phyloP scores from a whole-genome alignment of 805 yeast genomes.

The Diddensiella santjacobensis region DNA sequence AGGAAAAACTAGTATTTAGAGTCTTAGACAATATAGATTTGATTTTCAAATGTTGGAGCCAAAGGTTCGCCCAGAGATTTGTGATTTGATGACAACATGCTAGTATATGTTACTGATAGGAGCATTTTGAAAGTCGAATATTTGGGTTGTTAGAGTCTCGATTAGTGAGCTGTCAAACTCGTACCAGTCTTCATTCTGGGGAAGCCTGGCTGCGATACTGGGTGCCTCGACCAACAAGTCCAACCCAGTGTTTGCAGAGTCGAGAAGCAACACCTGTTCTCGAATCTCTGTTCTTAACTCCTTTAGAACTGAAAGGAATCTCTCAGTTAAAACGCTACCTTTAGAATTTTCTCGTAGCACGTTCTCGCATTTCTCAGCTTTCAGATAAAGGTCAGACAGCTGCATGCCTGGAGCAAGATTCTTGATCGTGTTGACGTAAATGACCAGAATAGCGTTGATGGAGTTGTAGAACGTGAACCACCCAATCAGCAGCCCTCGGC shows the following conservation, averaged over 20 bases:
- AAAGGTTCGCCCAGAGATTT: no score
- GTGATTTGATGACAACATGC: no score
- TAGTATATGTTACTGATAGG: neutral
- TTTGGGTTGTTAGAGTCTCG: slow-evolving; percentile 9
- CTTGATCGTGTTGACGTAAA: slow-evolving; percentile 8
- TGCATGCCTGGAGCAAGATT: slow-evolving; percentile 4
- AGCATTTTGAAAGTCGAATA: slow-evolving; percentile 6
- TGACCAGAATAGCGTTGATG: slow-evolving; percentile 10
- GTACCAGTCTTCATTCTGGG: slow-evolving; percentile 6
- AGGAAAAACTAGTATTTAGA: slow-evolving; percentile 1
- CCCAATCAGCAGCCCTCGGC: slow-evolving; percentile 9
- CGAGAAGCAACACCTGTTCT: slow-evolving; percentile 3
- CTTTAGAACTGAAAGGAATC: slow-evolving; percentile 6
- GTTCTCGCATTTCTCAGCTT: slow-evolving; percentile 6
- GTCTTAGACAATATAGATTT: no score
- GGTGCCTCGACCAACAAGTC: slow-evolving; percentile 5
- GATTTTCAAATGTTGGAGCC: no score
- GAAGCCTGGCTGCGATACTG: neutral
- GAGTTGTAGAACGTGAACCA: slow-evolving; percentile 11
- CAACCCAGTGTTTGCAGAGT: neutral
- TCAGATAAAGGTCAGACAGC: slow-evolving; percentile 2
- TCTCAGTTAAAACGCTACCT: slow-evolving; percentile 6
- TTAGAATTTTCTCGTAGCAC: slow-evolving; percentile 6
- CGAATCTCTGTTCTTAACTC: slow-evolving; percentile 10
- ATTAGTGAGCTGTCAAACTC: slow-evolving; percentile 8